Evolutionary conservation across 1,284 basidiomycete genomes (phyloP).

Genomic region (Megacollybia platyphylla): DNA sequence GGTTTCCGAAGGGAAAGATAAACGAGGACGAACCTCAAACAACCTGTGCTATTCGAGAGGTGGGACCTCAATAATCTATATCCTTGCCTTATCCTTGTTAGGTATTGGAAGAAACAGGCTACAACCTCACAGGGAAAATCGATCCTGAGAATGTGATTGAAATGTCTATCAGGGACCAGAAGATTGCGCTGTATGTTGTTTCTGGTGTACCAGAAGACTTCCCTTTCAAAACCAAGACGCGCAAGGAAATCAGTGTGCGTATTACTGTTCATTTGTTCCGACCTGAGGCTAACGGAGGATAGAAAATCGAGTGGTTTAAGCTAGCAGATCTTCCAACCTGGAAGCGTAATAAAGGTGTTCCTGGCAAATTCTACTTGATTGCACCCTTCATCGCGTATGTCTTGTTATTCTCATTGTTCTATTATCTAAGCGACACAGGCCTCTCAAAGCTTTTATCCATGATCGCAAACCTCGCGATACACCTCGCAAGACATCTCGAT

Average conservation of each 20-base stretch:
- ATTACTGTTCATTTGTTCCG: constrained; percentile 7
- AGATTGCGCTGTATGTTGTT: constrained; percentile 87
- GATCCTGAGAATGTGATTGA: constrained; percentile 68
- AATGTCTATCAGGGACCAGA: constrained; percentile 81
- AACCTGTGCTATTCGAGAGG: constrained; percentile 85
- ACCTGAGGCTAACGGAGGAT: constrained; percentile 6
- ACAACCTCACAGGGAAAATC: constrained; percentile 67
- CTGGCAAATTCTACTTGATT: constrained; percentile 90
- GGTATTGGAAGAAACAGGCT: constrained; percentile 93
- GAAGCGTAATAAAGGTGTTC: constrained; percentile 65
- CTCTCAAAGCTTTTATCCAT: constrained; percentile 54
- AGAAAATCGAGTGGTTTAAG: constrained; percentile 97
- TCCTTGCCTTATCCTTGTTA: constrained; percentile 15
- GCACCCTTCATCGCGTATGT: constrained; percentile 87
- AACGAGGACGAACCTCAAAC: constrained; percentile 83
- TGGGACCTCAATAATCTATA: constrained; percentile 20
- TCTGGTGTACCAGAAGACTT: constrained; percentile 85
- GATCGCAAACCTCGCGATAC: constrained; percentile 31
- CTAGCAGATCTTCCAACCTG: constrained; percentile 88
- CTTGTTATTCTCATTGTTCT: constrained; percentile 1
- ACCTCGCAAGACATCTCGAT: constrained; percentile 18
- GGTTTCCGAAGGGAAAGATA: constrained; percentile 98
- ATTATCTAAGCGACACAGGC: constrained; percentile 8
- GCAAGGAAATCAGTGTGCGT: constrained; percentile 97
- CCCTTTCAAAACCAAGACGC: constrained; percentile 84